Evolutionary conservation across 345 rosid genomes (phyloP).

Genomic region (Crucihimalaya himalaica): DNA sequence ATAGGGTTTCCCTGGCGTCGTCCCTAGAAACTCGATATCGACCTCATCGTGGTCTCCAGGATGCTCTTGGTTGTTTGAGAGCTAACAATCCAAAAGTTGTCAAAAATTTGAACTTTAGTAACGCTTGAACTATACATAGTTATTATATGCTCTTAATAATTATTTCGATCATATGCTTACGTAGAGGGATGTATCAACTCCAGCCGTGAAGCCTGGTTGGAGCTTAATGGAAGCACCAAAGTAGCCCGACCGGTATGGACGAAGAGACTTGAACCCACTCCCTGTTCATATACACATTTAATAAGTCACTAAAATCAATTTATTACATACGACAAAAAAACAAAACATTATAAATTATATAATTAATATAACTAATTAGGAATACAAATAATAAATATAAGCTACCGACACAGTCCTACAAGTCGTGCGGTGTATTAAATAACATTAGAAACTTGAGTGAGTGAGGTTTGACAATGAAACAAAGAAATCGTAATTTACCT

Average conservation of each 20-base stretch:
- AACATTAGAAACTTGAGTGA: constrained; percentile 7
- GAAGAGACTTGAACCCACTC: constrained; percentile 86
- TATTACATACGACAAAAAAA: background rate
- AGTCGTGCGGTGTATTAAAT: constrained; percentile 19
- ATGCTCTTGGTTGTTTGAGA: constrained; percentile 78
- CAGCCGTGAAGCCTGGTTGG: constrained; percentile 92
- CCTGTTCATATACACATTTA: constrained; percentile 50
- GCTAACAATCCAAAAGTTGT: constrained; percentile 46
- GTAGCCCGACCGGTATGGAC: constrained; percentile 70
- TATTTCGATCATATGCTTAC: constrained; percentile 42
- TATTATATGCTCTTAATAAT: background rate
- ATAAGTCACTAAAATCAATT: background rate
- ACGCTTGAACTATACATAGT: background rate
- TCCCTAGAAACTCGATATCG: constrained; percentile 90
- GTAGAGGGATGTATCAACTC: constrained; percentile 81
- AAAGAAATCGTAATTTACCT: background rate
- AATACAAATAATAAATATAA: constrained; percentile 8
- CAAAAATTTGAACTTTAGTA: background rate
- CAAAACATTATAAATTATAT: background rate
- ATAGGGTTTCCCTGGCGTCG: constrained; percentile 69
- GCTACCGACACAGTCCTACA: constrained; percentile 20
- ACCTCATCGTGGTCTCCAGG: constrained; percentile 90
- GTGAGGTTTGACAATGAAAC: constrained; percentile 1
- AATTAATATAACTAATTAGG: background rate
- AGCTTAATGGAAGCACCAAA: constrained; percentile 84